Evolutionary conservation across 2,329 filamentous ascomycete species (phyloP).

Genomic region (Penicillium sp.): DNA sequence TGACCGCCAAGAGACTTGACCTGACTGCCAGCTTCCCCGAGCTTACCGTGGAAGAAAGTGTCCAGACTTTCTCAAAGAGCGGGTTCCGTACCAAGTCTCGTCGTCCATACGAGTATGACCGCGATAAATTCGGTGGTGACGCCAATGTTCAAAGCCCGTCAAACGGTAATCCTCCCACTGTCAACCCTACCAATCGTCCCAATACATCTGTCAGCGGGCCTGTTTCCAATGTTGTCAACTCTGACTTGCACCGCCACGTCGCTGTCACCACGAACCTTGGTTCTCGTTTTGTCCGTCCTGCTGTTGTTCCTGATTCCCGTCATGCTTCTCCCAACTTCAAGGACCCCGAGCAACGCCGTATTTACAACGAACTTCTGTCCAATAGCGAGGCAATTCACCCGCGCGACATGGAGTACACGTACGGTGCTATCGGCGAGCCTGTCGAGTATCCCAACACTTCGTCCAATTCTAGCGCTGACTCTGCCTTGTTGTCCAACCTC

Average conservation of each 20-base stretch:
- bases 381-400: constrained; percentile 1
- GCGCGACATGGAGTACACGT: neutral
- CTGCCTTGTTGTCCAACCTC: neutral
- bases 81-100: constrained; percentile 2
- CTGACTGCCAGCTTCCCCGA: neutral
- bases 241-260: neutral
- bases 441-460: neutral
- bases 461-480: neutral
- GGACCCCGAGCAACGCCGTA: neutral
- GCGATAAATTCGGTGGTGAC: neutral
- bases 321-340: neutral
- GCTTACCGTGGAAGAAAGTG: neutral
- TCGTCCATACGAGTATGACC: neutral
- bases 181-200: neutral
- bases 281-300: too few species aligned
- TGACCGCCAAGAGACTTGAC: neutral
- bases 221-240: neutral
- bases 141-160: too few species aligned
- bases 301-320: too few species aligned
- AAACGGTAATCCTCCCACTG: neutral
- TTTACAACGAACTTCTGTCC: neutral
- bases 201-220: neutral
- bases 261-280: too few species aligned
- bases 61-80: neutral
- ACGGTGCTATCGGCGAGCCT: constrained; percentile 4